Evolutionary conservation across 352 stramenopile species (phyloP).

Genomic region (Globisporangium camurandrum): DNA sequence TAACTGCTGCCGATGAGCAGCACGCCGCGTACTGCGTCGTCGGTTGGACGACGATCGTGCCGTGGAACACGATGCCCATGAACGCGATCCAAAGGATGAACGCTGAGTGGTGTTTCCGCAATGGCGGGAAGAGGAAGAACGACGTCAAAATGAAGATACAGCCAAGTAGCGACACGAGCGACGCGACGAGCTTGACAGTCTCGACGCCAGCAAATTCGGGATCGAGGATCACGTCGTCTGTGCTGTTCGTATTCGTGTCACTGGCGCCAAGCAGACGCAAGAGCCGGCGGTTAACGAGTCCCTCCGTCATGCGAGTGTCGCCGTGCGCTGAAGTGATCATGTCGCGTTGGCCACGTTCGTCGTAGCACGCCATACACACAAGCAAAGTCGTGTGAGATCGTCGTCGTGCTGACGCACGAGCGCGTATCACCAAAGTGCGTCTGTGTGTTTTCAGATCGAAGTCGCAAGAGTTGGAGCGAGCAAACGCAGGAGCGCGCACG

Average conservation of each 20-base stretch:
- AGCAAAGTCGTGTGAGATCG: no score
- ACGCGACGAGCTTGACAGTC: constrained; percentile 47
- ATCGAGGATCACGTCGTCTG: constrained; percentile 20
- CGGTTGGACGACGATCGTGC: constrained; percentile 49
- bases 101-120: constrained; percentile 73
- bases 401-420: no score
- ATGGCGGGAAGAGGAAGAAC: constrained; percentile 73
- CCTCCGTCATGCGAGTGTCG: constrained; percentile 19
- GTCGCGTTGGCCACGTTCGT: background rate
- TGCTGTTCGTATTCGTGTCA: background rate
- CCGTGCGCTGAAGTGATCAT: constrained; percentile 12
- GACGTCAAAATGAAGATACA: constrained; percentile 75
- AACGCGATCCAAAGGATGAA: constrained; percentile 78
- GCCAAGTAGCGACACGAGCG: constrained; percentile 61
- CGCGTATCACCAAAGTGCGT: no score
- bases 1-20: constrained; percentile 52
- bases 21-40: constrained; percentile 38
- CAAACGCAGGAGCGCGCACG: no score
- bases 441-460: no score
- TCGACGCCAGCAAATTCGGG: constrained; percentile 46
- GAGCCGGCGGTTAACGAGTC: constrained; percentile 22
- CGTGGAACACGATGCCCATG: constrained; percentile 76
- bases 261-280: background rate
- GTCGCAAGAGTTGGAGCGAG: no score
- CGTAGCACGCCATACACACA: constrained; percentile 12